Base-by-base conservation (phyloP, 768 basidiomycete species). In the Boletus tomentosulus region DNA sequence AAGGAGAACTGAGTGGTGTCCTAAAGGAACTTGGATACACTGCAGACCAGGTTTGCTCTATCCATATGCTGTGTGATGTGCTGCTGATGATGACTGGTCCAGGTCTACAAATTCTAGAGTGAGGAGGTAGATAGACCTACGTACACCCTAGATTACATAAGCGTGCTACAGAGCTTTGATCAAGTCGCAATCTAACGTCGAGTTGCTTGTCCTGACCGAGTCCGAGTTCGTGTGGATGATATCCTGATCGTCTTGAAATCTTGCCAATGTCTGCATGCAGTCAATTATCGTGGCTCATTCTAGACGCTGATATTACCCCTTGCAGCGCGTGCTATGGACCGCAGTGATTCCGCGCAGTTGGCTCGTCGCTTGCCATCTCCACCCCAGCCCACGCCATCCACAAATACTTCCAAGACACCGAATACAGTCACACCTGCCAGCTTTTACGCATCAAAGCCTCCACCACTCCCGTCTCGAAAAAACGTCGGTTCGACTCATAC, bases 11-110 rank as follows among this genome's bases (percentile, higher is more conserved):
- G 19, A 79, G 78, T 15, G 94, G 95, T 42, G 73, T 87, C n/a
- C 78, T 98, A 46, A 91, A 90, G 72, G 87, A 94, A 59, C 85
- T 77, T 6, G 93, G 92, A 35, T 99, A 96, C 68, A 85, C 77
- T 9, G 78, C 83, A 57, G 87, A 91, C 16, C 93, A 98, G 78
- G 94, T 94, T 53, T n/a, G 66, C 7, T 13, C 43, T 22, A 30
- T 50, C 11, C 25, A 6, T 5, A 8, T 19, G 22, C 27, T 33
- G 1, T 50, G 4, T 4, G 25, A 44, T 16, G 16, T 22, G 16
- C 31, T 42, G 34, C 56, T 59, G 16, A 59, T 24, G 44, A 30
- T 61, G 52, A 9, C 34, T 31, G 9, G 10, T 46, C 31, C 22
- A 76, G 75, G 74, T 77, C 19, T 77, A 62, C 64, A 77, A 77